These are phyloP conservation scores for Talaromyces wortmannii DNA, from an alignment of 495 filamentous ascomycete species.

Conservation along the genomic window DNA sequence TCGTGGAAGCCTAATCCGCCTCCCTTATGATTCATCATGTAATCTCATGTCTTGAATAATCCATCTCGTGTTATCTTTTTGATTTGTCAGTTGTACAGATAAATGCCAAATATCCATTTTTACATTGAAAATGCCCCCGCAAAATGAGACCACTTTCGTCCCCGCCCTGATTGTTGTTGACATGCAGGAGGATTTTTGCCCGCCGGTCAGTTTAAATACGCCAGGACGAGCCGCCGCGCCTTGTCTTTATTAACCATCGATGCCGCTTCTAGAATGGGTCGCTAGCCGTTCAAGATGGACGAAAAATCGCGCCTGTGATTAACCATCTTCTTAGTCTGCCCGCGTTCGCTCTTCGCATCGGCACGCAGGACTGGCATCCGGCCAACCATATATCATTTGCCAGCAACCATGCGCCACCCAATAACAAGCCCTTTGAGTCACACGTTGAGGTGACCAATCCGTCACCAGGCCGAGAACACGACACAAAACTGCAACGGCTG, in stretches of 20 bases:
- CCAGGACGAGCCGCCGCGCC: slow-evolving; percentile 1
- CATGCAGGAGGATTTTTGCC: slow-evolving; percentile 95
- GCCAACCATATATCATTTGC: slow-evolving; percentile 84
- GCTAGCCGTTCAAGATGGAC: slow-evolving; percentile 68
- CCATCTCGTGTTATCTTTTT: background rate
- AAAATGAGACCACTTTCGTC: slow-evolving; percentile 22
- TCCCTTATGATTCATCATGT: no score
- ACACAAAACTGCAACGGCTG: slow-evolving; percentile 60
- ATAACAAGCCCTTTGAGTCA: slow-evolving; percentile 62
- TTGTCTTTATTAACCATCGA: background rate
- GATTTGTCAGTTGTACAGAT: background rate
- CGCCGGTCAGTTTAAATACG: slow-evolving; percentile 52
- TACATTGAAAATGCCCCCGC: background rate
- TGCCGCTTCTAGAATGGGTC: slow-evolving; percentile 57
- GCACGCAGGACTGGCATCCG: slow-evolving; percentile 90
- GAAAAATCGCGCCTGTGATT: slow-evolving; percentile 59
- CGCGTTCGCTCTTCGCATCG: slow-evolving; percentile 61
- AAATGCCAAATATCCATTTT: background rate
- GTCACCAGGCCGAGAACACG: slow-evolving; percentile 42
- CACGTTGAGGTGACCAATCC: slow-evolving; percentile 62
- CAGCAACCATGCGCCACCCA: slow-evolving; percentile 58
- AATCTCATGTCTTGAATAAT: background rate
- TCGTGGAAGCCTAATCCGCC: no score
- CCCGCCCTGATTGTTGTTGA: slow-evolving; percentile 73
- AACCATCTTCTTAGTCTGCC: slow-evolving; percentile 70